phyloP scores from a whole-genome alignment of 23 red algal species.

The Gracilaria caudata region DNA sequence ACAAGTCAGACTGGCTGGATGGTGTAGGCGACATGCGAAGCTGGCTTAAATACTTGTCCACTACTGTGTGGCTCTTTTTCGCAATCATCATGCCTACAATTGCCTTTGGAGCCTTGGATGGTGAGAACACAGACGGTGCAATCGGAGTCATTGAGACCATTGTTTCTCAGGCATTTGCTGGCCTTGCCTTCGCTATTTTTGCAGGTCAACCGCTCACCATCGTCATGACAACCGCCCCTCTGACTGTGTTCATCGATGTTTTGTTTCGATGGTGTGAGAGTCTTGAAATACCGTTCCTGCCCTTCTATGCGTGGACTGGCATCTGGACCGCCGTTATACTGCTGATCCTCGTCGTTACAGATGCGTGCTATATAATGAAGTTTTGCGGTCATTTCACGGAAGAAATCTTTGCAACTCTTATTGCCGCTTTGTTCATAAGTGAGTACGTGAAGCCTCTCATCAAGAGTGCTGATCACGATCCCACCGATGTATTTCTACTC shows the following conservation, averaged over 20 bases:
- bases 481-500: constrained; percentile 82
- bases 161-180: constrained; percentile 88
- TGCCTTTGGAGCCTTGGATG: constrained; percentile 87
- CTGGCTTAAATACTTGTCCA: constrained; percentile 87
- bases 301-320: constrained; percentile 98
- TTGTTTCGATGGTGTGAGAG: constrained; percentile 84
- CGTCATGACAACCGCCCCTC: constrained; percentile 89
- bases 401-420: constrained; percentile 94
- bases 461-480: constrained; percentile 52
- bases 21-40: constrained; percentile 64
- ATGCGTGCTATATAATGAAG: constrained; percentile 78
- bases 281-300: constrained; percentile 89
- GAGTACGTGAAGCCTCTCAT: constrained; percentile 89
- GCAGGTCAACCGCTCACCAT: constrained; percentile 94
- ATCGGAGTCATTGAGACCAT: constrained; percentile 95
- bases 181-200: constrained; percentile 79
- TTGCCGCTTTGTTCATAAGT: constrained; percentile 84
- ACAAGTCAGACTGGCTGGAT: constrained; percentile 88
- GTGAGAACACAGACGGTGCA: constrained; percentile 76
- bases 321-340: constrained; percentile 92
- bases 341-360: constrained; percentile 73
- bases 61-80: constrained; percentile 90
- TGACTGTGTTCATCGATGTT: constrained; percentile 93
- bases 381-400: constrained; percentile 95
- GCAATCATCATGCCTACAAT: constrained; percentile 91